phyloP scores from a whole-genome alignment of 306 rosid species.

The Malus fusca region DNA sequence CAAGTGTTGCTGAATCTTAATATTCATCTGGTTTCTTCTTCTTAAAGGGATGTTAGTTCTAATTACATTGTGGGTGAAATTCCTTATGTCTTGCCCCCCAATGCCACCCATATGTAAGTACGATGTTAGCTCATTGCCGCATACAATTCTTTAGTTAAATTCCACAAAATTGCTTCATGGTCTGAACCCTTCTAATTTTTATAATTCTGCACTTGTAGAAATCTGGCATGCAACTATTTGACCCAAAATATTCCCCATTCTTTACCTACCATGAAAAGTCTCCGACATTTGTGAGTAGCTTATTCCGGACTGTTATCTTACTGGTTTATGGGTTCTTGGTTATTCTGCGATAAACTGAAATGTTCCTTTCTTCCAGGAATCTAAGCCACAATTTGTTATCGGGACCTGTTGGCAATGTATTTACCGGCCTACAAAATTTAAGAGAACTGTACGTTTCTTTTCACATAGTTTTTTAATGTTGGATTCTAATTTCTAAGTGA shows the following conservation, averaged over 20 bases:
- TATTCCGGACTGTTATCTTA: conserved; percentile 1
- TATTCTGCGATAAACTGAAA: conserved; percentile 11
- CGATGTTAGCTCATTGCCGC: not conserved
- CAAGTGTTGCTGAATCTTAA: not conserved
- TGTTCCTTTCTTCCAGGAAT: conserved; percentile 50
- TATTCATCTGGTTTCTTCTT: conserved; percentile 23
- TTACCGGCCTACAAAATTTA: conserved; percentile 62
- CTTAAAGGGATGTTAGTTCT: conserved; percentile 68
- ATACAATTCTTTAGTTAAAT: not conserved
- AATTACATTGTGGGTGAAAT: conserved; percentile 65
- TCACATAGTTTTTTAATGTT: conserved; percentile 6
- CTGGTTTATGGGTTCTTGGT: not conserved
- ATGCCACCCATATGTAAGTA: conserved; percentile 78
- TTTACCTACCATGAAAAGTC: conserved; percentile 50
- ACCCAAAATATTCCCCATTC: conserved; percentile 56
- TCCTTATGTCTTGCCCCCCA: conserved; percentile 65
- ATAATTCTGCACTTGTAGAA: conserved; percentile 37
- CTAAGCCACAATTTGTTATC: conserved; percentile 74
- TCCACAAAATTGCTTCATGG: not conserved
- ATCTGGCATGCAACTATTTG: conserved; percentile 71
- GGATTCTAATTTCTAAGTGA: conserved; percentile 16
- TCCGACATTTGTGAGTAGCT: conserved; percentile 68
- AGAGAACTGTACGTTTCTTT: conserved; percentile 66
- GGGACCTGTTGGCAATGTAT: conserved; percentile 81
- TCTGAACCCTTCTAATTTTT: not conserved